phyloP scores from a whole-genome alignment of 2,329 filamentous ascomycete genomes.

The Gyromitra esculenta region DNA sequence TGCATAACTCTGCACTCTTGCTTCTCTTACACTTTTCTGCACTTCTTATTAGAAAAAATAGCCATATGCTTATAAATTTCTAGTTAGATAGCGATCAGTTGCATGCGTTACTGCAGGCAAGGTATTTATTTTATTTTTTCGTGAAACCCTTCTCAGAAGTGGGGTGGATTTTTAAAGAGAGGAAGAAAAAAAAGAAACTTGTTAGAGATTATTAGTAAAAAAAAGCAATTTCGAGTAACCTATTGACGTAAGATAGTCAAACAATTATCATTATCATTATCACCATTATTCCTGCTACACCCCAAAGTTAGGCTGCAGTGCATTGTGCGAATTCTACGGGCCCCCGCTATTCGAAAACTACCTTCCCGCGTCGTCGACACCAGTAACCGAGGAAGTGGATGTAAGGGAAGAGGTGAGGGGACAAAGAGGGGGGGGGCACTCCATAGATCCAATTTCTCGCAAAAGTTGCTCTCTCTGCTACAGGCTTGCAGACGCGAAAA shows the following conservation, averaged over 20 bases:
- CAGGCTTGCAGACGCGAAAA: constrained; percentile 10
- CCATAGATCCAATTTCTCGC: constrained; percentile 7
- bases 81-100: not conserved
- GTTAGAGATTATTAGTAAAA: not conserved
- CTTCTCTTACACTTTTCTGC: not conserved
- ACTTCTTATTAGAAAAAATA: not conserved
- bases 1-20: not conserved
- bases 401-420: too few relatives aligned
- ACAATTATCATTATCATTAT: not conserved
- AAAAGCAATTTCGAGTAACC: not conserved
- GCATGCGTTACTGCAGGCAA: constrained; percentile 10
- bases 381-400: constrained; percentile 8
- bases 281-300: too few relatives aligned
- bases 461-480: constrained; percentile 1
- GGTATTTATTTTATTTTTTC: not conserved
- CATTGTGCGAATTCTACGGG: not conserved
- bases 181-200: not conserved
- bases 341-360: constrained; percentile 2
- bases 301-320: not conserved
- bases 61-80: not conserved
- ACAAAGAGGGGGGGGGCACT: not conserved
- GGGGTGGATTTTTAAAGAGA: not conserved
- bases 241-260: constrained; percentile 18
- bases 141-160: not conserved
- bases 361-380: constrained; percentile 11